These are phyloP conservation scores for Globisporangium spinosum DNA, from an alignment of 352 stramenopile species.

Conservation along the genomic window DNA sequence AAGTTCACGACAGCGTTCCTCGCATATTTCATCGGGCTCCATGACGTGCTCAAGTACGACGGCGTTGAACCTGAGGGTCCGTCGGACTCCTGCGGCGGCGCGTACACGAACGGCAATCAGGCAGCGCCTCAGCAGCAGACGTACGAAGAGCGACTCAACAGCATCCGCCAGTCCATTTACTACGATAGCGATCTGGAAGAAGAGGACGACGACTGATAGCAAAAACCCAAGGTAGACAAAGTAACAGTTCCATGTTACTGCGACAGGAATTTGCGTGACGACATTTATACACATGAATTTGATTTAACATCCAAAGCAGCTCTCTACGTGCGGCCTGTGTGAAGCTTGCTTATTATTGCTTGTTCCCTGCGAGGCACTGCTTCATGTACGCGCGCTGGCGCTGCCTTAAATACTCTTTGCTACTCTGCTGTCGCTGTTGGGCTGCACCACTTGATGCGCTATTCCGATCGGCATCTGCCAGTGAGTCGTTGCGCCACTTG, in stretches of 20 bases:
- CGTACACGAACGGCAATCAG: slow-evolving; percentile 42
- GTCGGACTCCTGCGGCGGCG: slow-evolving; percentile 60
- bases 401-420: slow-evolving; percentile 51
- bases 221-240: neutral
- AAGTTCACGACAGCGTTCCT: slow-evolving; percentile 93
- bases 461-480: neutral
- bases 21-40: slow-evolving; percentile 87
- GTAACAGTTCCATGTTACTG: neutral
- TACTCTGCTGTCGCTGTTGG: slow-evolving; percentile 16
- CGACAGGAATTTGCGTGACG: neutral
- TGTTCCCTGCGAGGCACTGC: slow-evolving; percentile 22
- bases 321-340: neutral
- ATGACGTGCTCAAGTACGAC: slow-evolving; percentile 96
- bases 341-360: neutral
- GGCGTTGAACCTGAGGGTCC: slow-evolving; percentile 76
- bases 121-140: slow-evolving; percentile 30
- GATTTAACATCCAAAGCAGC: neutral
- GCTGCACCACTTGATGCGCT: slow-evolving; percentile 8
- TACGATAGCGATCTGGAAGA: slow-evolving; percentile 84
- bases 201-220: slow-evolving; percentile 51
- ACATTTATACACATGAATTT: neutral
- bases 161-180: slow-evolving; percentile 80
- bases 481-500: slow-evolving; percentile 60
- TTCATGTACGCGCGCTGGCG: slow-evolving; percentile 71
- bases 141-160: slow-evolving; percentile 51